Percentiles rank a stretch among this genome's conserved stretches.
phyloP scores from a whole-genome alignment of 1,284 basidiomycete species.

The Marasmius sp. region DNA sequence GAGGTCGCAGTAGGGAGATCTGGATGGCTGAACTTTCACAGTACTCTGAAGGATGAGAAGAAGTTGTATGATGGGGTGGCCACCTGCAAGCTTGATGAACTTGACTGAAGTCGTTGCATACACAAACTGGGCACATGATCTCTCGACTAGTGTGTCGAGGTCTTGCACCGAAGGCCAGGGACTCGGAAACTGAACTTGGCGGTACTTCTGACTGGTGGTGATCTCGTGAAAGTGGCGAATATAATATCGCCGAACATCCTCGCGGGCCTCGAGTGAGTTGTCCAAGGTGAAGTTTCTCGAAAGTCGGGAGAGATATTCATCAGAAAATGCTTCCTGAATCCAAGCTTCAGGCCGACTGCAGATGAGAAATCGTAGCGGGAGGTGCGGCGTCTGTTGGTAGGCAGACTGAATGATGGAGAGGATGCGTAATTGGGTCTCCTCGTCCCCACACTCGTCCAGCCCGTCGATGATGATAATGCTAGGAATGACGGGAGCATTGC shows the following conservation, averaged over 20 bases:
- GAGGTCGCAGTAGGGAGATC: too few species aligned
- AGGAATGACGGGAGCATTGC: not conserved
- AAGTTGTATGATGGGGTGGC: slow-evolving; percentile 22
- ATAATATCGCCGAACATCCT: too few species aligned
- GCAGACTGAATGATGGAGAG: not conserved
- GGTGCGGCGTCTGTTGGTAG: not conserved
- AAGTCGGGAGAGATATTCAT: too few species aligned
- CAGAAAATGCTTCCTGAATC: too few species aligned
- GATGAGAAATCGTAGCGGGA: slow-evolving; percentile 25
- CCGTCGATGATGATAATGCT: slow-evolving; percentile 1
- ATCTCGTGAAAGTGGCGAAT: not conserved
- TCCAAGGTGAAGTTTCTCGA: too few species aligned
- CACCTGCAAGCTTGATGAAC: slow-evolving; percentile 21
- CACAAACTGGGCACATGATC: slow-evolving; percentile 23
- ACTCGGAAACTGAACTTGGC: not conserved
- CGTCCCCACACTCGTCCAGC: slow-evolving; percentile 1
- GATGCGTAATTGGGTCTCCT: not conserved
- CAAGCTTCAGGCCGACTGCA: slow-evolving; percentile 23
- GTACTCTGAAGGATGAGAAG: too few species aligned
- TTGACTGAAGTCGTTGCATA: slow-evolving; percentile 25
- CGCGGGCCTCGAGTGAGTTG: too few species aligned
- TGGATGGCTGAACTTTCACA: too few species aligned
- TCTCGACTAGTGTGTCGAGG: slow-evolving; percentile 19
- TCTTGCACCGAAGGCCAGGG: slow-evolving; percentile 18
- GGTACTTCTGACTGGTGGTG: not conserved